Conservation (phyloP, 1,284 basidiomycete species). For the Crepidotus sp. region DNA sequence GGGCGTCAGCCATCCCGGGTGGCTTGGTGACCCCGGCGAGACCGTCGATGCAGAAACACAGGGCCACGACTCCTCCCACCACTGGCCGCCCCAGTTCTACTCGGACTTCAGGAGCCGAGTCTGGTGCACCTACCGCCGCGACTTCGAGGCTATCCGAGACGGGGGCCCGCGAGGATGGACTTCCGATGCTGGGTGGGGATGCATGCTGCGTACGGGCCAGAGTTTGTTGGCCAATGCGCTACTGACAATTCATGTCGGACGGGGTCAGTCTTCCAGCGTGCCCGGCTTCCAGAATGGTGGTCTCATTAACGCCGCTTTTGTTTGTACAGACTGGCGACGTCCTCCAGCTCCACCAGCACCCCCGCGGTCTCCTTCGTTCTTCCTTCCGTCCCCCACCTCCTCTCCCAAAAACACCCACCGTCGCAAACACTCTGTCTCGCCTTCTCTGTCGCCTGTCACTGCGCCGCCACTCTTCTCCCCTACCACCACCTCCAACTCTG, state of each 20-base stretch:
- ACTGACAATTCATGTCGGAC: conserved; percentile 74
- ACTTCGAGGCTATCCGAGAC: conserved; percentile 78
- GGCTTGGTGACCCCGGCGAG: conserved; percentile 31
- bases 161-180: conserved; percentile 72
- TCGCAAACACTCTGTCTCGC: conserved; percentile 11
- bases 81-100: conserved; percentile 80
- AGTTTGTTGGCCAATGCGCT: conserved; percentile 87
- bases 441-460: conserved; percentile 4
- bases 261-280: conserved; percentile 50
- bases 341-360: conserved; percentile 53
- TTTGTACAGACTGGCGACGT: conserved; percentile 79
- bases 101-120: conserved; percentile 68
- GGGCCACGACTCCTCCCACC: conserved; percentile 26
- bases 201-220: conserved; percentile 95
- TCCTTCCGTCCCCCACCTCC: conserved; percentile 13
- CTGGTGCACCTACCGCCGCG: conserved; percentile 89
- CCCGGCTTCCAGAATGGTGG: too few relatives aligned
- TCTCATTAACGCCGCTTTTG: too few relatives aligned
- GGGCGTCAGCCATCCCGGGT: conserved; percentile 70
- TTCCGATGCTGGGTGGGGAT: conserved; percentile 96
- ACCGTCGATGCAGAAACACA: conserved; percentile 5
- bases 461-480: conserved; percentile 14
- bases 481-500: conserved; percentile 9
- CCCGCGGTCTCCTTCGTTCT: conserved; percentile 14
- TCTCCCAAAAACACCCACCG: conserved; percentile 17